Evolutionary conservation across 192 early-diverging fungal species (phyloP), one percentile per base, ranked within the genome.

Genomic region (Rhizoclosmatium globosum): DNA sequence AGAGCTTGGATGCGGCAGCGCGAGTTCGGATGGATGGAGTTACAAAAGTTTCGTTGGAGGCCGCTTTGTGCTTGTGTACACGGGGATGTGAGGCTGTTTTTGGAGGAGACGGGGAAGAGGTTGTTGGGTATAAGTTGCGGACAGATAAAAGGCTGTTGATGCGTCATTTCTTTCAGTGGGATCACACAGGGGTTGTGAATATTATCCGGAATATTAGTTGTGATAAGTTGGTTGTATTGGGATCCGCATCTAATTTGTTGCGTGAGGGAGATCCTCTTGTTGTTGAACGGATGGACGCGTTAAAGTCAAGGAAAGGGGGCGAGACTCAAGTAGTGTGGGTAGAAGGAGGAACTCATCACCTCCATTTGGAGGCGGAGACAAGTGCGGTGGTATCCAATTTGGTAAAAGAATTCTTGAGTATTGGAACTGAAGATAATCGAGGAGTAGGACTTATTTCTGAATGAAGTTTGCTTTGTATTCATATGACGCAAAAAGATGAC

Each of bases 321-420:
- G 68, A 72, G 64, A 71, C 69, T 4, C 62, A 46, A 7, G 74
- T 76, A 11, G 48, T 47, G 38, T 76, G 74, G 74, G 47, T 76
- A 13, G 15, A 15, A 39, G 31, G 2, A 3, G 82, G 82, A 1
- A 79, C 71, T 7, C 78, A 81, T 68, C 85, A 86, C 74, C 68
- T 81, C 69, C 85, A 86, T 78, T 60, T 86, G 78, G 85, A 86
- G 71, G 11, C 23, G 23, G 81, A 82, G 43, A 73, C 62, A 31
- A 65, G 38, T 9, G 76, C 6, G 50, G 45, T 19, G 6, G 76
- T 74, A 23, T 44, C 60, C 3, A 31, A 11, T 4, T 9, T 15
- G 15, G 46, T 56, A 31, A 41, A 4, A 53, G 44, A 47, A 43
- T 64, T 74, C 44, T 62, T 68, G 6, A 4, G 60, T 6, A 17